These are phyloP conservation scores for Wallemia hederae DNA, from an alignment of 1,284 basidiomycete species.

Conservation along the genomic window DNA sequence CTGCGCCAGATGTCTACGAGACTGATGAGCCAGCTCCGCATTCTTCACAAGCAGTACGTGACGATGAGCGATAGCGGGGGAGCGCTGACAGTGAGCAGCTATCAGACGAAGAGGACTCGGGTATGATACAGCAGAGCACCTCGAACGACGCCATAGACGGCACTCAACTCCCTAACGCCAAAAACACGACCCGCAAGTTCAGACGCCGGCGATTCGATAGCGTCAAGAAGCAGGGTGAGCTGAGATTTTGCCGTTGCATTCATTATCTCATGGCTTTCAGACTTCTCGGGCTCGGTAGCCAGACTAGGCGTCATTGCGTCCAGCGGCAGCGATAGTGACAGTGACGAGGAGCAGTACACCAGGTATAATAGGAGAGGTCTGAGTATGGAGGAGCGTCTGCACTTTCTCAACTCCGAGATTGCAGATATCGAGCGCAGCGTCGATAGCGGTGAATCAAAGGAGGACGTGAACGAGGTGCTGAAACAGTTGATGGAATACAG, in stretches of 20 bases:
- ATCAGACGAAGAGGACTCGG: background rate
- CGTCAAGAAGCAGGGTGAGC: background rate
- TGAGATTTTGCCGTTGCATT: background rate
- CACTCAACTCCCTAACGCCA: constrained; percentile 23
- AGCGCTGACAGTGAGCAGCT: background rate
- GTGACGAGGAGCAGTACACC: background rate
- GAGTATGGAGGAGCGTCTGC: background rate
- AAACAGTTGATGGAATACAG: constrained; percentile 1
- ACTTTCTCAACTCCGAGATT: constrained; percentile 5
- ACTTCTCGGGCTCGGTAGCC: background rate
- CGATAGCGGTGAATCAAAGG: constrained; percentile 4
- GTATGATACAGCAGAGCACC: background rate
- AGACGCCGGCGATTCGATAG: background rate
- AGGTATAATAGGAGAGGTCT: background rate
- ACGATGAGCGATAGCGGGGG: background rate
- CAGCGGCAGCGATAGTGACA: background rate
- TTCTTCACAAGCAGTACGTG: constrained; percentile 13
- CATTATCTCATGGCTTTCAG: background rate
- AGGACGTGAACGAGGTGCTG: constrained; percentile 14
- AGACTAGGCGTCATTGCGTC: background rate
- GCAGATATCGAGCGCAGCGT: background rate
- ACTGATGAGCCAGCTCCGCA: constrained; percentile 35
- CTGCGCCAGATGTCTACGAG: constrained; percentile 70
- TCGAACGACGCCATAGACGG: constrained; percentile 24
- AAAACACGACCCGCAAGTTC: constrained; percentile 22